Evolutionary conservation across 768 basidiomycete genomes (phyloP).

Genomic region (Cubamyces sp.): DNA sequence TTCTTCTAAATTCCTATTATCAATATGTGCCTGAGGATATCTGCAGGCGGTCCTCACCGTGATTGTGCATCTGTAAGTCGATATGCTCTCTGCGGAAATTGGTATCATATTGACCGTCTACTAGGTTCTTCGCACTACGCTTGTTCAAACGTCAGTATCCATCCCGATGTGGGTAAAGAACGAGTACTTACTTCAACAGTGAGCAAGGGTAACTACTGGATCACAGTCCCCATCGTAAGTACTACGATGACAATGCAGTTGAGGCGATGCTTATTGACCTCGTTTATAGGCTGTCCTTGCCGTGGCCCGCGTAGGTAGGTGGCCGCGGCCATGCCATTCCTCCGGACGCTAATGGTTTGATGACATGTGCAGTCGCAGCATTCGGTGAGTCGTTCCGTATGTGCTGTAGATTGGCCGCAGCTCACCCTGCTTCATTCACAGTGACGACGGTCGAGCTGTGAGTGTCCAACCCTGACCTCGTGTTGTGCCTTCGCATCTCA

Average conservation of each 20-base stretch:
- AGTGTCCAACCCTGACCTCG: neutral
- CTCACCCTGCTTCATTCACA: neutral
- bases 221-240: constrained; percentile 25
- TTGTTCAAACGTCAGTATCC: constrained; percentile 28
- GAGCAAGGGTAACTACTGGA: constrained; percentile 31
- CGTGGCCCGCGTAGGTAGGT: constrained; percentile 19
- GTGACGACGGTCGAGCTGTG: constrained; percentile 25
- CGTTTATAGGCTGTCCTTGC: constrained; percentile 15
- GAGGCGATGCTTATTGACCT: neutral
- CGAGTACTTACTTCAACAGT: constrained; percentile 21
- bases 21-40: neutral
- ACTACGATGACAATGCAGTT: neutral
- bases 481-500: neutral
- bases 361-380: constrained; percentile 14
- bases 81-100: neutral
- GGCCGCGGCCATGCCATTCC: neutral
- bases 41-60: constrained; percentile 30
- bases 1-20: neutral
- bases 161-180: neutral
- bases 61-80: constrained; percentile 30
- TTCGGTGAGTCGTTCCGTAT: constrained; percentile 14
- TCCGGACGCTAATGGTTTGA: neutral
- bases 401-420: neutral
- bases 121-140: constrained; percentile 32
- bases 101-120: neutral